Percentiles rank a stretch among this genome's conserved stretches.
Conservation (phyloP, 2,329 filamentous ascomycete genomes). For the Clonostachys solani region DNA sequence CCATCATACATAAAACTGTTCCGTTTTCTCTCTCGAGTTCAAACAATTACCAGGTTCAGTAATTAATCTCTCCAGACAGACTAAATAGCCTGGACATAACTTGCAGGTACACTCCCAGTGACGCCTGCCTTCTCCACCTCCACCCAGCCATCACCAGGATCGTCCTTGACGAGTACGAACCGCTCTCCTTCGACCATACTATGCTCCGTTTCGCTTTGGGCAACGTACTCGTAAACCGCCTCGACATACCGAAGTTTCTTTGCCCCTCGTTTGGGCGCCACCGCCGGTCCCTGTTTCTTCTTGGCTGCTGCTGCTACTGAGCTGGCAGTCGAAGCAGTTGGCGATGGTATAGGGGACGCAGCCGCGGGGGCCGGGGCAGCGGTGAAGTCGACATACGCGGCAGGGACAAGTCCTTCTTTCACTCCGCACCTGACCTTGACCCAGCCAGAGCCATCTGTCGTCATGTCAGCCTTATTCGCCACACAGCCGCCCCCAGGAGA, state of each 20-base stretch:
- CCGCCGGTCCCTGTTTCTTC: constrained; percentile 88
- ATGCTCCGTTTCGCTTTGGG: constrained; percentile 81
- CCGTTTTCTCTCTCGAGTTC: no score
- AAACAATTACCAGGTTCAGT: no score
- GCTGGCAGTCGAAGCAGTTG: constrained; percentile 71
- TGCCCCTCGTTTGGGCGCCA: constrained; percentile 83
- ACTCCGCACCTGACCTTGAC: constrained; percentile 73
- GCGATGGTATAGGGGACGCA: constrained; percentile 56
- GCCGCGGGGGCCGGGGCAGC: constrained; percentile 33
- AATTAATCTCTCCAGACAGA: neutral
- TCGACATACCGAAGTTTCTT: constrained; percentile 95
- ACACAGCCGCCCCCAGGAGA: neutral
- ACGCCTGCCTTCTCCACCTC: constrained; percentile 91
- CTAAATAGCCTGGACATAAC: constrained; percentile 74
- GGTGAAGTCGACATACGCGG: constrained; percentile 74
- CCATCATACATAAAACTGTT: no score
- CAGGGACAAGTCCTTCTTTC: constrained; percentile 81
- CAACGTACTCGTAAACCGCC: constrained; percentile 87
- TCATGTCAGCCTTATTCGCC: constrained; percentile 5
- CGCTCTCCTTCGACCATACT: constrained; percentile 87
- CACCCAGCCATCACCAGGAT: constrained; percentile 91
- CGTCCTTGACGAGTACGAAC: constrained; percentile 84
- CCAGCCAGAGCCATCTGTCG: constrained; percentile 87
- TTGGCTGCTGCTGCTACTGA: constrained; percentile 22
- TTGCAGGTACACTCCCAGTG: constrained; percentile 87